Conservation (phyloP, 164 flowering plant species). For the Piper betle region DNA sequence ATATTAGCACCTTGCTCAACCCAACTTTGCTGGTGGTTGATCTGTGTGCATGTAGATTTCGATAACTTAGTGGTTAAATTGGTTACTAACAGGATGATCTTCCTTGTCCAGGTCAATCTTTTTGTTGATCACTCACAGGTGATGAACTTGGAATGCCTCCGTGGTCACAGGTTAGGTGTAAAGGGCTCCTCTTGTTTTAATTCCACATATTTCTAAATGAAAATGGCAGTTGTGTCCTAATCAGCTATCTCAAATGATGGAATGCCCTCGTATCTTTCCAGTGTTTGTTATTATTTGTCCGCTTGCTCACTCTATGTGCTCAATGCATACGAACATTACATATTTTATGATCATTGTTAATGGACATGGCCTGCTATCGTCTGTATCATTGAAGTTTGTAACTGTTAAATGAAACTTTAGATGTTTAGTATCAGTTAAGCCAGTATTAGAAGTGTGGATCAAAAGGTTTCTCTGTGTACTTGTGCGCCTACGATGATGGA, state of each 20-base stretch:
- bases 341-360: too few species aligned
- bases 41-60: neutral
- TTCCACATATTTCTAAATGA: constrained; percentile 27
- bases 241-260: neutral
- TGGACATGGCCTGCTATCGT: too few species aligned
- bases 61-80: neutral
- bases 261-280: too few species aligned
- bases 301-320: too few species aligned
- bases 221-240: neutral
- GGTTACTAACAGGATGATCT: neutral
- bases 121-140: constrained; percentile 86
- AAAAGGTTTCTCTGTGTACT: too few species aligned
- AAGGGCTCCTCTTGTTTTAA: constrained; percentile 38
- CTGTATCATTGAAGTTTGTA: too few species aligned
- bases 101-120: constrained; percentile 59
- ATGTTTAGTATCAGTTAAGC: too few species aligned
- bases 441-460: too few species aligned
- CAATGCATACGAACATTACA: too few species aligned
- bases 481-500: too few species aligned
- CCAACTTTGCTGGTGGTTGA: neutral
- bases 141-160: constrained; percentile 77
- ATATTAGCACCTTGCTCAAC: neutral
- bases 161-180: constrained; percentile 67
- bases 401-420: too few species aligned
- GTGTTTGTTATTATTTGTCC: too few species aligned